Conservation (phyloP, 2,329 filamentous ascomycete species). For the Xylaria sp. region DNA sequence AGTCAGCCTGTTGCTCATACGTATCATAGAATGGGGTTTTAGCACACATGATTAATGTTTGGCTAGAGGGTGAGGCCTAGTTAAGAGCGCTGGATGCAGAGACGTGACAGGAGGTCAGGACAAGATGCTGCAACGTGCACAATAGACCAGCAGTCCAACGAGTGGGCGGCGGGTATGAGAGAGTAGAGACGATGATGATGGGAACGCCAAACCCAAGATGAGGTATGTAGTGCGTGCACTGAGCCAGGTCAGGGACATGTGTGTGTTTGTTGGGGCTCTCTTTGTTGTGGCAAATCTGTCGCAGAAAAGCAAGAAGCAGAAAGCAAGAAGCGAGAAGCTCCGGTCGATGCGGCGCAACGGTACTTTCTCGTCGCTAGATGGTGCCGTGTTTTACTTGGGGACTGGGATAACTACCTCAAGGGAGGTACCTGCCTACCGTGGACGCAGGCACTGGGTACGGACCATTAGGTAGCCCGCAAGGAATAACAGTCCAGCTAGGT, state of each 20-base stretch:
- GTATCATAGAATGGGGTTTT: background rate
- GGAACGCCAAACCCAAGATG: too few relatives aligned
- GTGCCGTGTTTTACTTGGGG: too few relatives aligned
- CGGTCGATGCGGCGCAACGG: background rate
- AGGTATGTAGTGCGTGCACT: background rate
- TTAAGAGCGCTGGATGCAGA: background rate
- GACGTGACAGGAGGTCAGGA: too few relatives aligned
- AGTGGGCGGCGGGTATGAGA: too few relatives aligned
- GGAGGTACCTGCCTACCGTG: too few relatives aligned
- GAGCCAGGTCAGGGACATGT: background rate
- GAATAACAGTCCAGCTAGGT: background rate
- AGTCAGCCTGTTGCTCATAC: conserved; percentile 14
- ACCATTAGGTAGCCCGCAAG: too few relatives aligned
- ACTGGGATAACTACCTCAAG: too few relatives aligned
- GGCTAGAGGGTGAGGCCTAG: background rate
- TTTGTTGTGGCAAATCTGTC: conserved; percentile 17
- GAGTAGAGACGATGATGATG: too few relatives aligned
- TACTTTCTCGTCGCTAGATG: too few relatives aligned
- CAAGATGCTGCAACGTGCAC: background rate
- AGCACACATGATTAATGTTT: conserved; percentile 28
- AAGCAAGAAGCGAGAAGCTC: background rate
- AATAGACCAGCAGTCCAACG: background rate
- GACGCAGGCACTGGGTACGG: too few relatives aligned
- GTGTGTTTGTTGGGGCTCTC: background rate
- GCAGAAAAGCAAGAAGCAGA: conserved; percentile 1